Conservation (phyloP, 129 eudicot genomes). For the Kitagawia praeruptora region DNA sequence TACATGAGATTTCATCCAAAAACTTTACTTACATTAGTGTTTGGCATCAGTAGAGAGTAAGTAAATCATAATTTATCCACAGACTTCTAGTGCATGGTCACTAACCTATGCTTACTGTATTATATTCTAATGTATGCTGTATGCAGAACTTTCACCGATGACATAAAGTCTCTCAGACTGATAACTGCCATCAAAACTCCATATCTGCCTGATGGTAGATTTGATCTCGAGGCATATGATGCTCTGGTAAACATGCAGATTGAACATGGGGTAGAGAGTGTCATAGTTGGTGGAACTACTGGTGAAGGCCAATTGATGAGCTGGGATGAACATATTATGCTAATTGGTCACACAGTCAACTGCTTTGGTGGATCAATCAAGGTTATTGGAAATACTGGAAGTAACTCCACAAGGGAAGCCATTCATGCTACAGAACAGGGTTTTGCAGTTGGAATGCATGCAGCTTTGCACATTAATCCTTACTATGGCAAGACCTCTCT, state of each 20-base stretch:
- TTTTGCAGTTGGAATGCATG: conserved; percentile 77
- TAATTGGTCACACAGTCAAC: conserved; percentile 75
- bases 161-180: conserved; percentile 56
- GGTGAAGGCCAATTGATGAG: conserved; percentile 80
- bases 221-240: conserved; percentile 81
- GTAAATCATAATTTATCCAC: background rate
- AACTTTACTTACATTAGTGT: background rate
- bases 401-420: conserved; percentile 75
- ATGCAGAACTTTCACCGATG: conserved; percentile 64
- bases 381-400: conserved; percentile 84
- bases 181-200: conserved; percentile 87
- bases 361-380: conserved; percentile 68
- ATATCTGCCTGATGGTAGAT: conserved; percentile 79
- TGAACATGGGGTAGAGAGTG: conserved; percentile 42
- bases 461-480: conserved; percentile 82
- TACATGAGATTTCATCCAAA: background rate
- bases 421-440: conserved; percentile 76
- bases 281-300: conserved; percentile 67
- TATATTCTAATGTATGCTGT: conserved; percentile 15
- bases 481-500: conserved; percentile 78
- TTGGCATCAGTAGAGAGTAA: background rate
- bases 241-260: conserved; percentile 67
- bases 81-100: background rate
- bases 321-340: conserved; percentile 81
- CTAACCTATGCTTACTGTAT: background rate